Percentiles rank a stretch among this genome's conserved stretches.
Evolutionary conservation across 2,329 filamentous ascomycete genomes (phyloP).

Genomic region (Bipolaris zeicola): DNA sequence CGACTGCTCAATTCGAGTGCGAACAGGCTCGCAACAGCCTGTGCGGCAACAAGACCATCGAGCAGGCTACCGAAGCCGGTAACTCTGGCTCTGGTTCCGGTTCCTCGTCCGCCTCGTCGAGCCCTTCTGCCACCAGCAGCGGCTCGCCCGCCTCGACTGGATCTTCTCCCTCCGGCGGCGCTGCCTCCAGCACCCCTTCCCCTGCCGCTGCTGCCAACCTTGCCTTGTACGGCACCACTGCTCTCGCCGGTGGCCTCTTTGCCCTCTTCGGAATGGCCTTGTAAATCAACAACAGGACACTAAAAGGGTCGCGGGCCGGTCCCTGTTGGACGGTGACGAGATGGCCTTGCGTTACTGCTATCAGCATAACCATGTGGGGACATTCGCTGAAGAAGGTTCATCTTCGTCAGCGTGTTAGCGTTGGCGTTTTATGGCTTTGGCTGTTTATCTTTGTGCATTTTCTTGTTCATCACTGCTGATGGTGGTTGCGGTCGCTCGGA

Average conservation of each 20-base stretch:
- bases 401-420: conserved; percentile 34
- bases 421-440: conserved; percentile 32
- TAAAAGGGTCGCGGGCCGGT: conserved; percentile 31
- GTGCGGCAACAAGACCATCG: conserved; percentile 59
- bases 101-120: conserved; percentile 36
- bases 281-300: conserved; percentile 47
- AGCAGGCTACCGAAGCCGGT: conserved; percentile 19
- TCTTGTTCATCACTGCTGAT: conserved; percentile 25
- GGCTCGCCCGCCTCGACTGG: conserved; percentile 36
- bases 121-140: conserved; percentile 27
- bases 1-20: conserved; percentile 53
- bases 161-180: conserved; percentile 33
- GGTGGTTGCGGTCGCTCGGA: conserved; percentile 19
- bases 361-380: conserved; percentile 18
- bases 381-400: conserved; percentile 19
- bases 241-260: conserved; percentile 60
- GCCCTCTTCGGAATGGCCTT: conserved; percentile 63
- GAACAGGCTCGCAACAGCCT: conserved; percentile 42
- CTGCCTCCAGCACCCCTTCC: conserved; percentile 11
- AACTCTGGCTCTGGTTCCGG: conserved; percentile 28
- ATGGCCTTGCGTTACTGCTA: conserved; percentile 23
- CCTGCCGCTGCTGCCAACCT: conserved; percentile 53
- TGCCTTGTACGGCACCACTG: conserved; percentile 57
- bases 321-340: conserved; percentile 35
- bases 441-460: conserved; percentile 24